Percentiles rank a stretch among this genome's conserved stretches.
Evolutionary conservation across 2,329 filamentous ascomycete genomes (phyloP).

Genomic region (Alternaria sp.): DNA sequence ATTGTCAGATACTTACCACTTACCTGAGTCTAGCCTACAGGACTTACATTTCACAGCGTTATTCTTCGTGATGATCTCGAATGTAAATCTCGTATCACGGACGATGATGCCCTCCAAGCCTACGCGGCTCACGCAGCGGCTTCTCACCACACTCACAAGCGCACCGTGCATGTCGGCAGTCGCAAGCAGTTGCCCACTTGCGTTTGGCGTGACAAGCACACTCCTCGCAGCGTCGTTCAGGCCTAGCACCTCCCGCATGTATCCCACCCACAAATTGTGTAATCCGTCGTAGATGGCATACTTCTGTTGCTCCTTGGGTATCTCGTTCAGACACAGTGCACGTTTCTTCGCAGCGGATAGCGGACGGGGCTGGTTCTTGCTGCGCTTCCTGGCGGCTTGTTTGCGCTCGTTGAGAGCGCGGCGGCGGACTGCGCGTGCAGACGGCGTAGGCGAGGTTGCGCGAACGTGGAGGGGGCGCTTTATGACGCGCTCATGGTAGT

Average conservation of each 20-base stretch:
- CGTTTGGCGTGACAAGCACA: constrained; percentile 61
- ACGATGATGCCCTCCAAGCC: constrained; percentile 87
- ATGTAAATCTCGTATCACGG: constrained; percentile 82
- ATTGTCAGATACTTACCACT: constrained; percentile 18
- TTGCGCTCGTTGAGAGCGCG: constrained; percentile 61
- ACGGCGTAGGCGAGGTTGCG: constrained; percentile 71
- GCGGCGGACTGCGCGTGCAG: constrained; percentile 47
- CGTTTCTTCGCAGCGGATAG: constrained; percentile 83
- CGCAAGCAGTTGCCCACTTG: constrained; percentile 74
- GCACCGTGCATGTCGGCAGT: constrained; percentile 94
- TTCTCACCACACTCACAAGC: constrained; percentile 79
- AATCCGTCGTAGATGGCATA: constrained; percentile 81
- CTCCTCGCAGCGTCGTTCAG: constrained; percentile 50
- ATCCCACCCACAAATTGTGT: constrained; percentile 80
- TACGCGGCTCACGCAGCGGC: constrained; percentile 79
- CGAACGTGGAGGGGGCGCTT: constrained; percentile 81
- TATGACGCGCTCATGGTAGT: constrained; percentile 83
- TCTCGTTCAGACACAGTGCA: constrained; percentile 72
- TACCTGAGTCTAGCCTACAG: constrained; percentile 6
- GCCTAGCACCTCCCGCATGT: constrained; percentile 82
- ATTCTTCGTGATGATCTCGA: constrained; percentile 79
- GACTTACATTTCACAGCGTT: constrained; percentile 71
- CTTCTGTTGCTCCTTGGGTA: constrained; percentile 71
- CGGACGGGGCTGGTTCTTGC: constrained; percentile 65
- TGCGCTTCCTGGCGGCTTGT: constrained; percentile 28